Evolutionary conservation across 495 filamentous ascomycete species (phyloP).

Genomic region (Daldinia concentrica): DNA sequence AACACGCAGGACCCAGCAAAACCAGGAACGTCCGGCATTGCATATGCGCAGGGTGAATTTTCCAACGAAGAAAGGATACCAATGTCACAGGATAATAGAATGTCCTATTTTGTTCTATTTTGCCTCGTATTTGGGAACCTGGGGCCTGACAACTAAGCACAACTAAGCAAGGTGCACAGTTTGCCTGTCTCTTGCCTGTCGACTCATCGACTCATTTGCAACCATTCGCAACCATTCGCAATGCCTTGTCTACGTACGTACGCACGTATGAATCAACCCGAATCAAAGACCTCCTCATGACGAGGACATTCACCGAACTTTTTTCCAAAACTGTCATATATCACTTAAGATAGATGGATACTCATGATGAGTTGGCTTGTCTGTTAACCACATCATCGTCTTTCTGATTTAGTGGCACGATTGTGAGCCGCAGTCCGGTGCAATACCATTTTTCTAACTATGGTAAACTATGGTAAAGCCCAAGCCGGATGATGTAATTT

Average conservation of each 20-base stretch:
- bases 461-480: constrained; percentile 13
- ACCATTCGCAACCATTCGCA: constrained; percentile 1
- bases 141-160: constrained; percentile 15
- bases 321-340: constrained; percentile 24
- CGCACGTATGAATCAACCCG: constrained; percentile 21
- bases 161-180: constrained; percentile 33
- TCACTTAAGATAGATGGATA: constrained; percentile 32
- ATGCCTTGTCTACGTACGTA: constrained; percentile 14
- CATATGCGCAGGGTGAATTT: constrained; percentile 4
- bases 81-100: constrained; percentile 21
- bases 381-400: constrained; percentile 38
- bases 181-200: constrained; percentile 28
- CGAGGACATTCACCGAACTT: constrained; percentile 37
- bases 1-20: constrained; percentile 12
- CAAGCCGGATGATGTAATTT: constrained; percentile 45
- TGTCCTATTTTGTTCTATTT: constrained; percentile 29
- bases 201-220: no score
- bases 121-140: constrained; percentile 39
- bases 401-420: constrained; percentile 20
- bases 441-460: constrained; percentile 10
- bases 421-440: constrained; percentile 34
- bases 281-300: constrained; percentile 9
- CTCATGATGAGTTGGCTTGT: constrained; percentile 44
- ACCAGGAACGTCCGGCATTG: constrained; percentile 1
- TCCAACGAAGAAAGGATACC: constrained; percentile 17